Evolutionary conservation across 192 early-diverging fungal species (phyloP), one percentile per base, ranked within the genome.

Genomic region (Linnemannia schmuckeri): DNA sequence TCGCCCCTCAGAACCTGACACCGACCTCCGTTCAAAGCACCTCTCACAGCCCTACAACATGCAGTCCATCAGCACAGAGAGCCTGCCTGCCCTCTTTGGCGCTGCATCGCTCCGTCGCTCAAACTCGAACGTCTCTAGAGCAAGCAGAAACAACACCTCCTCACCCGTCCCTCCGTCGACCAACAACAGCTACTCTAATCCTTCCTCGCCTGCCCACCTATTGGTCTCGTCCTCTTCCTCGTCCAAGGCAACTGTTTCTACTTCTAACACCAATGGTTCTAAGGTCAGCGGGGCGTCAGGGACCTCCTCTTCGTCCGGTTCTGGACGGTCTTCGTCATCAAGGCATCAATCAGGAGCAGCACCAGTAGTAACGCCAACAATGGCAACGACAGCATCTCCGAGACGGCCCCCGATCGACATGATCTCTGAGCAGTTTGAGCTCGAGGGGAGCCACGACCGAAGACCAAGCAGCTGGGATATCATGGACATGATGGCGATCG

Each of bases 401-500:
- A 72, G 82, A 75, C 77, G 77, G 37, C 77, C 69, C 33, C 47
- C 68, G 49, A 79, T 85, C 66, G 54, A 85, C 54, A 41, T 72
- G 38, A 76, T 79, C 24, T 40, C 78, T 38, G 83, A 85, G 8
- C 52, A 72, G 17, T 80, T 80, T 77, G 78, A 80, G 37, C 33
- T 80, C 55, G 57, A 63, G 17, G 75, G 69, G 20, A 68, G 68
- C 54, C 78, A 85, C 54, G 42, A 38, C 10, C 88, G 88, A 1
- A 57, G 88, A n/a, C 74, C 74, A 24, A 84, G 79, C 38, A 85
- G 79, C 40, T 88, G 89, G 87, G 82, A 88, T 57, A 85, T 85
- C 44, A 81, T 88, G 78, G 87, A 88, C 61, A 82, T 88, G 77
- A 35, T 82, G 10, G 88, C 88, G 10, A 89, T 93, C 24, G 83